A percentile compares a stretch with the other conserved stretches of the same genome.
Evolutionary conservation across 257 asterid species (phyloP).

Genomic region (Fraxinus excelsior): DNA sequence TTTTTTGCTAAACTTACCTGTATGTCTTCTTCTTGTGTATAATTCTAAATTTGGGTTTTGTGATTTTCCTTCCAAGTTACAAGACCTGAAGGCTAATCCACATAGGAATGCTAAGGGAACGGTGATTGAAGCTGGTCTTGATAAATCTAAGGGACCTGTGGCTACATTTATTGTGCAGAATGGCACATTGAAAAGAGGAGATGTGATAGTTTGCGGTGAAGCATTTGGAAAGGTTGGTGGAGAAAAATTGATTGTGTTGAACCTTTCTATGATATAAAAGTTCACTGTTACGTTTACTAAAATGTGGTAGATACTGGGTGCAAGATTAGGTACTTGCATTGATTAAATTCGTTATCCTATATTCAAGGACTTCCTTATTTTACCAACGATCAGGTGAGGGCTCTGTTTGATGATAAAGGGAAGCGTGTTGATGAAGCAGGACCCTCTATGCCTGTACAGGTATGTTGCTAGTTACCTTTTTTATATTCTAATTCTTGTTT

Average conservation of each 20-base stretch:
- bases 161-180: slow-evolving; percentile 96
- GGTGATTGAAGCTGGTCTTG: slow-evolving; percentile 95
- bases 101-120: slow-evolving; percentile 91
- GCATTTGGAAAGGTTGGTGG: slow-evolving; percentile 94
- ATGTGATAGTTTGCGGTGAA: slow-evolving; percentile 86
- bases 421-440: slow-evolving; percentile 80
- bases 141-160: slow-evolving; percentile 90
- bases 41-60: slow-evolving; percentile 29
- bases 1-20: slow-evolving; percentile 6
- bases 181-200: slow-evolving; percentile 91
- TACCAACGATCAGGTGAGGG: slow-evolving; percentile 72
- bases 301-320: neutral
- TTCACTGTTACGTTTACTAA: neutral
- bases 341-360: slow-evolving; percentile 19
- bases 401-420: slow-evolving; percentile 87
- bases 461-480: slow-evolving; percentile 25
- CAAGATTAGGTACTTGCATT: slow-evolving; percentile 5
- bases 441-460: slow-evolving; percentile 97
- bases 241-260: slow-evolving; percentile 21
- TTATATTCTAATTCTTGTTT: slow-evolving; percentile 19
- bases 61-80: slow-evolving; percentile 54
- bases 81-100: slow-evolving; percentile 98
- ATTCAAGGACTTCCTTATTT: slow-evolving; percentile 28
- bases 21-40: slow-evolving; percentile 24
- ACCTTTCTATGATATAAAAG: neutral